Evolutionary conservation across 1,284 basidiomycete genomes (phyloP).

Genomic region (Phlebopus sp.): DNA sequence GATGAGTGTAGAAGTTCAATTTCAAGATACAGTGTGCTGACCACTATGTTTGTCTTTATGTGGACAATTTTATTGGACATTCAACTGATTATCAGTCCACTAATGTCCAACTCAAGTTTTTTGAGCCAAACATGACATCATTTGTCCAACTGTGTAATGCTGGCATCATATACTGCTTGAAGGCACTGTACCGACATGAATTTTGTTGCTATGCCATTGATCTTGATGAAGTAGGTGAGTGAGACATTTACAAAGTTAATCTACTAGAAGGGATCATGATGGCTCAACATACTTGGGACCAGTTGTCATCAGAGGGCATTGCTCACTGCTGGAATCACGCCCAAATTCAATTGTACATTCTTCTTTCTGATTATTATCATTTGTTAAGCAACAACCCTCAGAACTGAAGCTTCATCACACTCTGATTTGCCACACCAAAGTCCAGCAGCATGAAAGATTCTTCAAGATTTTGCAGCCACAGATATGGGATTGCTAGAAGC

Average conservation of each 20-base stretch:
- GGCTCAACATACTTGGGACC: constrained; percentile 21
- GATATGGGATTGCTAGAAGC: constrained; percentile 20
- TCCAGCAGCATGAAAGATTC: constrained; percentile 16
- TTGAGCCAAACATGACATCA: constrained; percentile 27
- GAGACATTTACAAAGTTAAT: constrained; percentile 31
- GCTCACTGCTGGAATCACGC: constrained; percentile 29
- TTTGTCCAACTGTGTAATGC: constrained; percentile 32
- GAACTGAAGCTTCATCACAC: background rate
- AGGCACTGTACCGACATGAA: constrained; percentile 27
- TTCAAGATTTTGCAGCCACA: constrained; percentile 18
- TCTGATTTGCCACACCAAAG: background rate
- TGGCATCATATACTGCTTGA: constrained; percentile 33
- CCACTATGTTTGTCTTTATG: constrained; percentile 19
- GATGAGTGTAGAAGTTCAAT: constrained; percentile 20
- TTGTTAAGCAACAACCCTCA: too few species aligned
- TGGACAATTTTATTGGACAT: constrained; percentile 28
- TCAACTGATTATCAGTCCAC: constrained; percentile 7
- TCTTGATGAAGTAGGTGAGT: constrained; percentile 23
- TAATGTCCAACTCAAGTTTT: constrained; percentile 26
- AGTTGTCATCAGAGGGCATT: constrained; percentile 19
- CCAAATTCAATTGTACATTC: constrained; percentile 8
- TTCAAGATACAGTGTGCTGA: constrained; percentile 12
- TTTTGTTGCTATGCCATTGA: constrained; percentile 24
- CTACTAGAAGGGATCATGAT: constrained; percentile 30
- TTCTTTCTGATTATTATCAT: background rate